Evolutionary conservation across 129 eudicot genomes (phyloP), one percentile per base, ranked within the genome.

Genomic region (Ambrosia trifida): DNA sequence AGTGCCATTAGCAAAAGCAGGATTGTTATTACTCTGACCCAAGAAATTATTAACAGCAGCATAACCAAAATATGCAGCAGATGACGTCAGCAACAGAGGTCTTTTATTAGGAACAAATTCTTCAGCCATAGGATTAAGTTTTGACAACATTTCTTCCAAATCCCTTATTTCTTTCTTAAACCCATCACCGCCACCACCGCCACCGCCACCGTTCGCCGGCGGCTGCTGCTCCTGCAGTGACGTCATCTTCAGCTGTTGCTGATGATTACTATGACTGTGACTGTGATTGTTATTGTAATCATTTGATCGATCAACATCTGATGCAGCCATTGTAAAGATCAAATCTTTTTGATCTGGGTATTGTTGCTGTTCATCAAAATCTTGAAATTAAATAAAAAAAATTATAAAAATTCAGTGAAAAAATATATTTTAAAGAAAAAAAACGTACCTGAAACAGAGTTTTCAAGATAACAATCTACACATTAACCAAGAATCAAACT

Each of bases 91-190:
- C n/a, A 76, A 7, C 8, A 75, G 49, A 50, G 76, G 75, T 63
- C 79, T 78, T 18, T 81, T 83, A 67, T 77, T 53, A 0, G 96
- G 96, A 18, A 90, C 91, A 72, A 90, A 90, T 73, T 87, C 96
- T 70, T 83, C 83, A 65, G 96, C 96, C 88, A 81, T 76, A 56
- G 96, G 97, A 73, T 90, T 90, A 40, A 90, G 70, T 71, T 90
- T 90, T 0, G 91, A 90, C 74, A 90, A 38, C 97, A 90, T 90
- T 30, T 90, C 89, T 75, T 85, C 87, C 82, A 90, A 83, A 76
- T 87, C 89, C 54, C 81, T 87, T 82, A 87, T 85, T 80, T 87
- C 94, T 65, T 66, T 75, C 83, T 89, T 80, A 79, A 81, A 82
- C 69, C 85, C 88, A 62, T 84, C 80, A 11, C 74, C 83, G 1